A percentile compares a stretch with the other conserved stretches of the same genome.
Evolutionary conservation across 768 basidiomycete species (phyloP).

Genomic region (Russula griseocarnosa): DNA sequence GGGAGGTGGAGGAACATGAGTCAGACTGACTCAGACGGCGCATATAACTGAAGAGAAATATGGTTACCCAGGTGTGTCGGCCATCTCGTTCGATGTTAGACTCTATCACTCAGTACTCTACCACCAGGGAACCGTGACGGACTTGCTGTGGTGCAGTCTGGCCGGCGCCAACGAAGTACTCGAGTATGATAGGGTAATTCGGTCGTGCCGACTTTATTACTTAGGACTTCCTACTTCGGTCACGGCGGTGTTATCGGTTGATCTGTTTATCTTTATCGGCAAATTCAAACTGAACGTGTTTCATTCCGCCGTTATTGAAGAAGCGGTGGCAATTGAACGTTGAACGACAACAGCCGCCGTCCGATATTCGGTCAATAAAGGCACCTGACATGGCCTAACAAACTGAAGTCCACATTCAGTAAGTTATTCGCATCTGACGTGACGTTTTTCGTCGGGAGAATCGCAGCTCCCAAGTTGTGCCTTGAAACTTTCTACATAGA

Average conservation of each 20-base stretch:
- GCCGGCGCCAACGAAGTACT: neutral
- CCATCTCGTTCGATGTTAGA: slow-evolving; percentile 1
- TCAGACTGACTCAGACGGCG: neutral
- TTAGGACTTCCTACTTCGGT: neutral
- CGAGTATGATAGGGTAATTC: too few relatives aligned
- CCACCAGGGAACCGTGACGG: neutral
- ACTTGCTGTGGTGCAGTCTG: neutral
- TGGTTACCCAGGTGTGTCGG: slow-evolving; percentile 6
- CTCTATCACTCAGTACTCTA: neutral
- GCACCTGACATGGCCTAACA: too few relatives aligned
- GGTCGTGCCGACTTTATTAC: neutral
- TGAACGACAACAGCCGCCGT: too few relatives aligned
- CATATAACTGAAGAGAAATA: neutral
- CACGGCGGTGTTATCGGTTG: too few relatives aligned
- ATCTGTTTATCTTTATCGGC: too few relatives aligned
- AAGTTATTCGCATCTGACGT: too few relatives aligned
- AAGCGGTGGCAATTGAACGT: too few relatives aligned
- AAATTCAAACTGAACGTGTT: too few relatives aligned
- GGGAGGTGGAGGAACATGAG: neutral
- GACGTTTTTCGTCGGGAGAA: neutral
- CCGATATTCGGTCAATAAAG: too few relatives aligned
- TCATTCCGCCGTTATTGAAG: too few relatives aligned
- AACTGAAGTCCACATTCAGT: too few relatives aligned
- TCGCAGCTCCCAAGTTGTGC: neutral
- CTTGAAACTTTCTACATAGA: neutral